Base-by-base conservation (phyloP, 495 filamentous ascomycete genomes). In the Penicillium crystallinum region DNA sequence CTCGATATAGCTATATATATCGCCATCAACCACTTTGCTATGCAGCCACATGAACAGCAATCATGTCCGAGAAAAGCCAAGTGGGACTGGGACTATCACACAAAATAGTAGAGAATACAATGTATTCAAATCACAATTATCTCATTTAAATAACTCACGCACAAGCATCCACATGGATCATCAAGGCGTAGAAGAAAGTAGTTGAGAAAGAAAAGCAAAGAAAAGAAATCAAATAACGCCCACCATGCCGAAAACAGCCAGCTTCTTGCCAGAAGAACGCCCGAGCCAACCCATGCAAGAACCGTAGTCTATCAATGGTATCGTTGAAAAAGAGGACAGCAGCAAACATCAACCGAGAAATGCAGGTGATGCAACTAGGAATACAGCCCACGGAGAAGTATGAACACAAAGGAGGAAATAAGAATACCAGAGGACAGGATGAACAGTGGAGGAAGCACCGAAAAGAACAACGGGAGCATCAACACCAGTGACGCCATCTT, bases 281-380 rank as follows among this genome's bases (percentile, higher is more conserved):
- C 68, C 58, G 65, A 62, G 52, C 55, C 61, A 55, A 42, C 49
- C 42, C 46, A 68, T 66, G 65, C 60, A 64, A 49, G 6, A 53
- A 49, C 59, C 59, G 53, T 61, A 52, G 56, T 75, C 70, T 75
- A 75, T 72, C 70, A 52, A 55, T 73, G 72, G 70, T 73, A 75
- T 75, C 72, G 66, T 56, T 58, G 53, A 44, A 55, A 55, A 59
- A 60, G 48, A 31, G 38, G 33, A 45, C 40, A 36, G 27, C 25
- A 38, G 41, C 21, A 52, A 43, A 38, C 14, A 45, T 45, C 40
- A 44, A 19, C 40, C 35, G 34, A 42, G 29, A 12, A 21, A 52
- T 10, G 25, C n/a, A 37, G 31, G 33, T 29, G 40, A 52, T 45
- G 49, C 30, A 37, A 38, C n/a, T 52, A 52, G 23, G 21, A 52